Base-by-base conservation (phyloP, 352 stramenopile species). In the Phytophthora pistaciae region DNA sequence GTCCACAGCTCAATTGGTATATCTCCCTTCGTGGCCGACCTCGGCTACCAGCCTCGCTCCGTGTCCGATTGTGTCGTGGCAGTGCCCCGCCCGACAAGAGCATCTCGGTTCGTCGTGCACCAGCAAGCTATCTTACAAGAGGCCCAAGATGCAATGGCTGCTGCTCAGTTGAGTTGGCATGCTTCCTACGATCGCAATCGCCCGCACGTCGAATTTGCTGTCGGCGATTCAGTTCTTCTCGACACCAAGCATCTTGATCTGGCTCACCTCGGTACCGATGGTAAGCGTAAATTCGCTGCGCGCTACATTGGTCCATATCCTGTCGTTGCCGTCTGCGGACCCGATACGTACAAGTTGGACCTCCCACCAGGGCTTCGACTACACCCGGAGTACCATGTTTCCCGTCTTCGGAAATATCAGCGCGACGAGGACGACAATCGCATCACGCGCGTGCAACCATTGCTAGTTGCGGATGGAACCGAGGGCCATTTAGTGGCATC, bases 281-380 rank as follows among this genome's bases (percentile, higher is more conserved):
- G 48, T 2, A 52, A 55, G n/a, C 46, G 59, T 11, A 66, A 58
- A 8, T n/a, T 66, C 10, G 40, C 59, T 0, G 25, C 31, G 5
- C 29, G 48, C 25, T 66, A 53, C 20, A 66, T 66, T 9, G 59
- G 48, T 44, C 59, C 48, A 1, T 66, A 53, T 11, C 31, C 23
- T 5, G 25, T 58, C 18, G 4, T 29, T 10, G 16, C 38, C 20
- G 11, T 50, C 3, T 25, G 31, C 3, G 25, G 46, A 4, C 20
- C 31, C 1, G 59, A 57, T 33, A 38, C 23, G 1, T 66, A 58
- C 59, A 66, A 23, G 10, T 48, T 57, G 10, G 40, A 31, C 7
- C 16, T 66, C 5, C 59, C 59, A 16, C 59, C 46, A 1, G 59
- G 46, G 1, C 48, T 58, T 16, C 46, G 48, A 13, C 33, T 66